Evolutionary conservation across 305 asterid genomes (phyloP), one percentile per base, ranked within the genome.

Genomic region (Plantago lanceolata): DNA sequence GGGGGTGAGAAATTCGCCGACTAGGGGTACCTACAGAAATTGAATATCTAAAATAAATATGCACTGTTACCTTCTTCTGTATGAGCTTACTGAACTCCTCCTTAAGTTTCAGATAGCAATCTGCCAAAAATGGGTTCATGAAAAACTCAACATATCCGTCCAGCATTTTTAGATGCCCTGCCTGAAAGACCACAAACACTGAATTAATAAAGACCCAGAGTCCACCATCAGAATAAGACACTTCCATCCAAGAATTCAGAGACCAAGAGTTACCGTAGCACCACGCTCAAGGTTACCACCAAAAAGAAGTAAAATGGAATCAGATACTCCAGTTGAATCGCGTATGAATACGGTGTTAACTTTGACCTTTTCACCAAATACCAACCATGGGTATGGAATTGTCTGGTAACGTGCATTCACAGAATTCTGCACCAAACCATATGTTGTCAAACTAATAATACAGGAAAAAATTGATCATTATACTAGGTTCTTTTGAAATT

Each of bases 291-390:
- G 83, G 70, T 73, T 67, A 75, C 99, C 96, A 69, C 99, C 99
- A 74, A 93, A 93, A 48, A 93, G 94, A 77, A 93, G 87, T 84
- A 93, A 80, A 73, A 85, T 82, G 19, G 99, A 93, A 87, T 93
- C 99, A 49, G 99, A 87, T 70, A 93, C 94, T 71, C 99, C 99
- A 68, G 99, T 87, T 5, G 97, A 93, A 79, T 93, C 99, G n/a
- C 99, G 97, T 75, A 90, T 77, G 75, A 87, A 93, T 58, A 93
- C 97, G 3, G 92, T 78, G 76, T 93, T 93, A 71, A 93, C 97
- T 85, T 93, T 93, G 78, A 93, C 95, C 81, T 93, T 93, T 79
- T 93, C 97, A 58, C 92, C 89, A 73, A 93, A 93, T 57, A 93
- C 99, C 86, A 93, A 77, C 99, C 99, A 93, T 4, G 99, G 99